Conservation (phyloP, 148 eudicot genomes). For the Camellia granthamiana region DNA sequence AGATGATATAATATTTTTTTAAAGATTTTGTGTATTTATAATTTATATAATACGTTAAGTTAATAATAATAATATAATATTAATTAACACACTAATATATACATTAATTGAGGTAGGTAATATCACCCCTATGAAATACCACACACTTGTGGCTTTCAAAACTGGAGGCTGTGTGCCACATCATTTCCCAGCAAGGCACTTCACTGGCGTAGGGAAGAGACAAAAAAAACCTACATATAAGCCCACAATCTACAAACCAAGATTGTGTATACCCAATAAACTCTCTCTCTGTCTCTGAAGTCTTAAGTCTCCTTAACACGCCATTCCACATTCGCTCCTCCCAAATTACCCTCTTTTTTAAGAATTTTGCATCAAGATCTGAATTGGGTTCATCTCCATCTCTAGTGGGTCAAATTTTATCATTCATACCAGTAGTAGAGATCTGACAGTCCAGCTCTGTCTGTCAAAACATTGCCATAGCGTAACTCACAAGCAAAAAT, state of each 20-base stretch:
- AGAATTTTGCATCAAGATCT: neutral
- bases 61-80: no score
- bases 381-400: slow-evolving; percentile 9
- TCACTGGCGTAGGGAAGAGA: neutral
- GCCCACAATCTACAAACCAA: neutral
- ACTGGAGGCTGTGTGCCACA: no score
- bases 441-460: slow-evolving; percentile 12
- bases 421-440: neutral
- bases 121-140: neutral
- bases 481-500: slow-evolving; percentile 16
- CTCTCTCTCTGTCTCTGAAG: slow-evolving; percentile 8
- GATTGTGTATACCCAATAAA: no score
- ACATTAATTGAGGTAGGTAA: no score
- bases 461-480: neutral
- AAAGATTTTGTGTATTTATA: no score
- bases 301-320: neutral
- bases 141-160: neutral
- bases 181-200: no score
- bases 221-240: no score
- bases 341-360: neutral
- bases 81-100: no score
- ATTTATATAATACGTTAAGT: no score
- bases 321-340: neutral
- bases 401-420: neutral
- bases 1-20: no score